A percentile compares a stretch with the other conserved stretches of the same genome.
phyloP scores from a whole-genome alignment of 768 basidiomycete genomes.

The Mycena amicta region DNA sequence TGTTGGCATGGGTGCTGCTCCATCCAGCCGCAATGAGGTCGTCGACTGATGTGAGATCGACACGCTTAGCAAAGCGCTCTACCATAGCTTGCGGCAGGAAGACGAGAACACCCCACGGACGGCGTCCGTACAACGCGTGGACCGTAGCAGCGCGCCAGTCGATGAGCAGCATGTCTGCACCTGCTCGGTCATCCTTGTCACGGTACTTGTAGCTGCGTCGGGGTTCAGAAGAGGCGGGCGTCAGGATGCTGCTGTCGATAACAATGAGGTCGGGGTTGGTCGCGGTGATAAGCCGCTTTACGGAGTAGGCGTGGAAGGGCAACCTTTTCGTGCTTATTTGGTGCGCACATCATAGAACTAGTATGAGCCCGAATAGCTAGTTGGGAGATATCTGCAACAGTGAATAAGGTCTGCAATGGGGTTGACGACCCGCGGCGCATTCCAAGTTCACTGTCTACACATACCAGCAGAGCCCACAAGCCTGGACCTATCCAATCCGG shows the following conservation, averaged over 20 bases:
- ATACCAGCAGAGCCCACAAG: no score
- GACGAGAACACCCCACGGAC: conserved; percentile 4
- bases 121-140: neutral
- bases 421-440: no score
- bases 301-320: no score
- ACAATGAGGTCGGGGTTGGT: no score
- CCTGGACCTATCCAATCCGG: no score
- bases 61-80: conserved; percentile 20
- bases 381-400: no score
- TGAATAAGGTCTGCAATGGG: no score
- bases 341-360: no score
- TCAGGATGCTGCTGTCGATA: neutral
- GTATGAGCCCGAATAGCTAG: no score
- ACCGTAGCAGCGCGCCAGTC: neutral
- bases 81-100: conserved; percentile 23
- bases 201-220: neutral
- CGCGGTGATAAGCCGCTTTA: no score
- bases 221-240: neutral
- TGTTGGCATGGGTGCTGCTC: conserved; percentile 9
- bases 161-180: neutral
- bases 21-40: conserved; percentile 19
- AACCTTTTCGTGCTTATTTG: no score
- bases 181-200: neutral
- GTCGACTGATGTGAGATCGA: conserved; percentile 12
- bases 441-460: no score